Conservation (phyloP, 495 filamentous ascomycete species). For the Amniculicola lignicola region DNA sequence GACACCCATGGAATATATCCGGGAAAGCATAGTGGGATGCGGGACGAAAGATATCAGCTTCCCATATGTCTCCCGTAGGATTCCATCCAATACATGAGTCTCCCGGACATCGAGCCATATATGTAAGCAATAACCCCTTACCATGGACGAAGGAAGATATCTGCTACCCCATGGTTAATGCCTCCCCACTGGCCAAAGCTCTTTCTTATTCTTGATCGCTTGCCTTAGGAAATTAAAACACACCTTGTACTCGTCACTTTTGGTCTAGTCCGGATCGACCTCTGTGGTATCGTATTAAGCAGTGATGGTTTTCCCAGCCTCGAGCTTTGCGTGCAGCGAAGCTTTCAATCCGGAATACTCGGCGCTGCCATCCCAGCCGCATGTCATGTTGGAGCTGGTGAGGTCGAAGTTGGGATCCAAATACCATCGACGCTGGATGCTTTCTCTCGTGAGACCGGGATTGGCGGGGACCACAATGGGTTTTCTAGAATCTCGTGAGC, state of each 20-base stretch:
- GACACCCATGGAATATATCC: too few relatives aligned
- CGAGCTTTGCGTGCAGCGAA: background rate
- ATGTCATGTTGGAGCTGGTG: background rate
- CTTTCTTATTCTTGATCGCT: too few relatives aligned
- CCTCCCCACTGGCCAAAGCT: too few relatives aligned
- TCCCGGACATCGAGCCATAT: background rate
- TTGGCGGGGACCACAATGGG: too few relatives aligned
- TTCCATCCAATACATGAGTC: background rate
- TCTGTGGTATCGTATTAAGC: background rate
- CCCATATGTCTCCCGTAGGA: background rate
- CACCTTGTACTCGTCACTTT: too few relatives aligned
- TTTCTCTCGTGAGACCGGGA: background rate
- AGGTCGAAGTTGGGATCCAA: background rate
- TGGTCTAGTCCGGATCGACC: too few relatives aligned
- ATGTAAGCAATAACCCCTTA: background rate
- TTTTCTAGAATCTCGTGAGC: too few relatives aligned
- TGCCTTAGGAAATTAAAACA: too few relatives aligned
- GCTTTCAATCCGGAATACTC: background rate
- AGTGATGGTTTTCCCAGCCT: background rate
- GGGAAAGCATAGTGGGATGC: background rate
- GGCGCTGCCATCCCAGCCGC: background rate
- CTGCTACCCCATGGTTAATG: too few relatives aligned
- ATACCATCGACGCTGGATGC: slow-evolving; percentile 4
- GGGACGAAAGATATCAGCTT: background rate
- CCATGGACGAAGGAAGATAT: background rate